A percentile compares a stretch with the other conserved stretches of the same genome.
Conservation (phyloP, 306 rosid species). For the Pachyrhizus erosus region DNA sequence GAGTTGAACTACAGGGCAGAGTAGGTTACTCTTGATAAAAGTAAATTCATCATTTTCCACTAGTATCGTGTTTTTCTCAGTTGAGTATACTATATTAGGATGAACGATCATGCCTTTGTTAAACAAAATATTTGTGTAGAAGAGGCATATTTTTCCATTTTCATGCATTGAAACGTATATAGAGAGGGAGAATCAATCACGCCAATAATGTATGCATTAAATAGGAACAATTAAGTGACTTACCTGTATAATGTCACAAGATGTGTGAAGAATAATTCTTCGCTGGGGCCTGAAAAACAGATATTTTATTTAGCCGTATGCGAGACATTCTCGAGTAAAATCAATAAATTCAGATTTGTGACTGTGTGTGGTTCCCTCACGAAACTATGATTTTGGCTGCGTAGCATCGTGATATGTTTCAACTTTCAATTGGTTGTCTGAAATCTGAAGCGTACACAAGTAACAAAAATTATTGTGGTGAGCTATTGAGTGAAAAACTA, state of each 20-base stretch:
- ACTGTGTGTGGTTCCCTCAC: slow-evolving; percentile 9
- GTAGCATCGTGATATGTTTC: slow-evolving; percentile 1
- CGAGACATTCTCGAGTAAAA: slow-evolving; percentile 17
- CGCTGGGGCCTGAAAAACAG: slow-evolving; percentile 16
- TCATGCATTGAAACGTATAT: not conserved
- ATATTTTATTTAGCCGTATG: not conserved
- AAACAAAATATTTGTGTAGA: not conserved
- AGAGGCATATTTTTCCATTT: not conserved
- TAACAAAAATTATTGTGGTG: slow-evolving; percentile 14
- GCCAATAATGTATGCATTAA: not conserved
- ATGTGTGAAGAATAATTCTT: slow-evolving; percentile 34
- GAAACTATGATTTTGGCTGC: slow-evolving; percentile 9
- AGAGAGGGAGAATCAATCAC: not conserved
- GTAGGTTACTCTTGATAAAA: not conserved
- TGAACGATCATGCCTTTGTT: not conserved
- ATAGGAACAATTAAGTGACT: not conserved
- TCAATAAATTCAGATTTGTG: not conserved
- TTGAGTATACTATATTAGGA: not conserved
- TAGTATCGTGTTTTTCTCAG: not conserved
- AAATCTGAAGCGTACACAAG: slow-evolving; percentile 23
- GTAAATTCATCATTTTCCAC: not conserved
- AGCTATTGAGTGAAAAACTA: not conserved
- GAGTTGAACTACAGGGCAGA: not conserved
- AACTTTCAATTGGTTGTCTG: not conserved
- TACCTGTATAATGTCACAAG: not conserved